A percentile compares a stretch with the other conserved stretches of the same genome.
Evolutionary conservation across 805 yeast genomes (phyloP).

Genomic region (Torulaspora quercuum): DNA sequence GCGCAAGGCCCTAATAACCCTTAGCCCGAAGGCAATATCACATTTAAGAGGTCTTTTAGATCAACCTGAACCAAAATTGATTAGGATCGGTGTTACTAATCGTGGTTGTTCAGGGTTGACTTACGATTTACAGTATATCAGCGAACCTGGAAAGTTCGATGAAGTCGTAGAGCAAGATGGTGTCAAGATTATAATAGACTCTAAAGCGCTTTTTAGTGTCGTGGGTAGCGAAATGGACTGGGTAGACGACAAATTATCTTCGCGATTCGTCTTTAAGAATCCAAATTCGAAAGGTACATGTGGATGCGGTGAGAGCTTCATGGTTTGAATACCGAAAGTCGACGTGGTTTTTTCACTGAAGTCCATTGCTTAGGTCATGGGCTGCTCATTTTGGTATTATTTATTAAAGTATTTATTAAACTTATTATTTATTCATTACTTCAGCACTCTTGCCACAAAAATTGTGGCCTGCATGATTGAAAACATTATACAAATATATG

Average conservation of each 20-base stretch:
- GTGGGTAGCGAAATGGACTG: conserved; percentile 99
- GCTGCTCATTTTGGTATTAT: conserved; percentile 4
- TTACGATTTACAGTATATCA: conserved; percentile 86
- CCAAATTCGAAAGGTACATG: conserved; percentile 98
- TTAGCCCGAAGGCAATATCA: conserved; percentile 68
- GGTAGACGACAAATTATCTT: conserved; percentile 86
- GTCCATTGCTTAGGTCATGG: background rate
- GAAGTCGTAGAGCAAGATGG: conserved; percentile 92
- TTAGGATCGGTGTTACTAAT: conserved; percentile 90
- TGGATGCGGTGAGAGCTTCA: conserved; percentile 98
- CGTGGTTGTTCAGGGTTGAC: conserved; percentile 96
- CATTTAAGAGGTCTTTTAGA: conserved; percentile 67
- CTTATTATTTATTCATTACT: conserved; percentile 17
- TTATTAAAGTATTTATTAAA: conserved; percentile 6
- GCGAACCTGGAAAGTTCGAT: conserved; percentile 90
- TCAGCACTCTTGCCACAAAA: too few species aligned
- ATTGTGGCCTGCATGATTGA: too few species aligned
- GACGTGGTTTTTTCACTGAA: background rate
- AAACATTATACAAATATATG: too few species aligned
- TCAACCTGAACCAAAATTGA: conserved; percentile 83
- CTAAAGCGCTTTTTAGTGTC: conserved; percentile 91
- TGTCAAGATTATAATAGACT: conserved; percentile 86
- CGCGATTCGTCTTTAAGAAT: conserved; percentile 87
- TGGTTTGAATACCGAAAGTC: too few species aligned
- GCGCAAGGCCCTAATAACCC: conserved; percentile 81